These are phyloP conservation scores for Pulveroboletus frians DNA, from an alignment of 768 basidiomycete species.

Conservation along the genomic window DNA sequence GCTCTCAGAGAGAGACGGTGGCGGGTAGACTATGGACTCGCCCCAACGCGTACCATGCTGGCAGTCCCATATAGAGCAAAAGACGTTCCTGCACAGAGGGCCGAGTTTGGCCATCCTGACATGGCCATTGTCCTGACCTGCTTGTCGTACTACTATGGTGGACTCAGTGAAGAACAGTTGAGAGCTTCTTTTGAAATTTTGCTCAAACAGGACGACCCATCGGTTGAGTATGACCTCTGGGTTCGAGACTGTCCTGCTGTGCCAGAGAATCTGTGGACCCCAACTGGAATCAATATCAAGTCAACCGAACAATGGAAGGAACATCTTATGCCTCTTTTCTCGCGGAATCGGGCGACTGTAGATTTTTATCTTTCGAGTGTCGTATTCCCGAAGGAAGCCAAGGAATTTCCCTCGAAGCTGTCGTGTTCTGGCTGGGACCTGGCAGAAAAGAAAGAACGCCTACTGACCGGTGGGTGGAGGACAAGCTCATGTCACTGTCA, in stretches of 20 bases:
- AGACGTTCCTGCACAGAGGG: slow-evolving; percentile 40
- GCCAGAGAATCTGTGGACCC: slow-evolving; percentile 14
- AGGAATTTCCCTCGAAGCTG: slow-evolving; percentile 34
- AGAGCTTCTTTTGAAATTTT: slow-evolving; percentile 35
- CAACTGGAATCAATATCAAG: slow-evolving; percentile 25
- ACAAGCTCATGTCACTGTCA: neutral
- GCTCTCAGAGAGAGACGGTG: slow-evolving; percentile 38
- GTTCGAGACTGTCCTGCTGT: slow-evolving; percentile 15
- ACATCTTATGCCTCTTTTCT: slow-evolving; percentile 25
- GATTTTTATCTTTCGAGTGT: slow-evolving; percentile 35
- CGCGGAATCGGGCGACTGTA: slow-evolving; percentile 26
- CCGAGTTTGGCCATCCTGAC: slow-evolving; percentile 53
- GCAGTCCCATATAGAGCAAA: slow-evolving; percentile 52
- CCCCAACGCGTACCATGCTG: slow-evolving; percentile 37
- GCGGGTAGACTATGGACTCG: slow-evolving; percentile 51
- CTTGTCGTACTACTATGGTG: slow-evolving; percentile 46
- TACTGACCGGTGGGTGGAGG: slow-evolving; percentile 14
- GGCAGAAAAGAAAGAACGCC: slow-evolving; percentile 20
- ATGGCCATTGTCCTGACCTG: slow-evolving; percentile 42
- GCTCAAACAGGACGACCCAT: slow-evolving; percentile 37
- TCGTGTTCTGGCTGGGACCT: slow-evolving; percentile 36
- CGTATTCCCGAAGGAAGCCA: slow-evolving; percentile 36
- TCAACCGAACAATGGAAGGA: slow-evolving; percentile 24
- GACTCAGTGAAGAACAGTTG: slow-evolving; percentile 38
- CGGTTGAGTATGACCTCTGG: slow-evolving; percentile 27